A percentile compares a stretch with the other conserved stretches of the same genome.
Evolutionary conservation across 148 eudicot genomes (phyloP).

Genomic region (Heliamphora exappendiculata): DNA sequence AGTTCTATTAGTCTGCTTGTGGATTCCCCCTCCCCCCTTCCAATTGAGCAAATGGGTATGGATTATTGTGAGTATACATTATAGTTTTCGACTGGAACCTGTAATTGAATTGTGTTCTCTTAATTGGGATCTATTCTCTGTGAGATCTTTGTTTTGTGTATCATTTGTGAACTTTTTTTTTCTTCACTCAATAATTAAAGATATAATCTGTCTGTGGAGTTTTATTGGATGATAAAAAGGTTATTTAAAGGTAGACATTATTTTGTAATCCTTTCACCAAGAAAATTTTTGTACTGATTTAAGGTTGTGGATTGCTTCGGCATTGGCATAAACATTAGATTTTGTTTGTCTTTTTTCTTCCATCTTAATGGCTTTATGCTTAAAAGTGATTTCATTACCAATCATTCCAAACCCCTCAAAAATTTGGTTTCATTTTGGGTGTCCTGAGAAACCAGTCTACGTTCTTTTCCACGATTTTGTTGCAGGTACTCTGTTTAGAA

Average conservation of each 20-base stretch:
- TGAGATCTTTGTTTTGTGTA: background rate
- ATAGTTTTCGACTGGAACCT: background rate
- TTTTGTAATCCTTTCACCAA: constrained; percentile 1
- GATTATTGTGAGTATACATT: constrained; percentile 7
- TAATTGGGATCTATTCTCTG: background rate
- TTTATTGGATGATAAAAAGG: background rate
- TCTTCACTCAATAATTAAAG: background rate
- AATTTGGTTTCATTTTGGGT: background rate
- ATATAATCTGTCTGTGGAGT: background rate
- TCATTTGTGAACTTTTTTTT: background rate
- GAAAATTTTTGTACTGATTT: background rate
- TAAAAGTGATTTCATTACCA: background rate
- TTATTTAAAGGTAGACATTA: background rate
- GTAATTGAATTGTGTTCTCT: background rate
- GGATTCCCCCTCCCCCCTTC: background rate
- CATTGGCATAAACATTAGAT: background rate
- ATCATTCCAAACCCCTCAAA: background rate
- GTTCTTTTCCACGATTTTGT: background rate
- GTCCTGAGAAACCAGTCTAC: background rate
- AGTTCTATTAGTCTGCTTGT: background rate
- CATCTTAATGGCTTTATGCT: background rate
- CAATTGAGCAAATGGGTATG: constrained; percentile 17
- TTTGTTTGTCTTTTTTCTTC: background rate
- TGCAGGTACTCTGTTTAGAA: background rate
- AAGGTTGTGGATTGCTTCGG: background rate